phyloP scores from a whole-genome alignment of 2,329 filamentous ascomycete genomes.

The Mariannaea elegans region DNA sequence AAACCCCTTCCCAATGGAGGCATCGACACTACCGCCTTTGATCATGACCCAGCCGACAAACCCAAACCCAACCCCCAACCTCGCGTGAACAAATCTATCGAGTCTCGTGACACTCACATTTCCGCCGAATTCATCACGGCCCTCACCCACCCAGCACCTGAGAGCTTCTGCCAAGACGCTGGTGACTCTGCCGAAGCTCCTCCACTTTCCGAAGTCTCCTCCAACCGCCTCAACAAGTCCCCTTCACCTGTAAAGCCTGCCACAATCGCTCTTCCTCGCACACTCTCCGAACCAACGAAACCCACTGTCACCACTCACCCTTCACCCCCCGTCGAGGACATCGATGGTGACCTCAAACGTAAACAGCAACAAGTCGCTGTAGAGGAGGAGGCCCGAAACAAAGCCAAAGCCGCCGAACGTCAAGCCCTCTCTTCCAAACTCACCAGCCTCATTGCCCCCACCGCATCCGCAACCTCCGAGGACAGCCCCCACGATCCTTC shows the following conservation, averaged over 20 bases:
- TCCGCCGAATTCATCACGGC: slow-evolving; percentile 54
- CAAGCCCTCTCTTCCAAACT: slow-evolving; percentile 54
- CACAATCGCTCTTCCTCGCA: slow-evolving; percentile 25
- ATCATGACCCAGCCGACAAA: slow-evolving; percentile 40
- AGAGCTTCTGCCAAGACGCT: slow-evolving; percentile 35
- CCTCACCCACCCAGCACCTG: slow-evolving; percentile 47
- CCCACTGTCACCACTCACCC: background rate
- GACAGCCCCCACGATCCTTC: slow-evolving; percentile 20
- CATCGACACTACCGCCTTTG: slow-evolving; percentile 46
- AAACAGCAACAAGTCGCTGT: slow-evolving; percentile 17
- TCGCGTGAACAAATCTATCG: background rate
- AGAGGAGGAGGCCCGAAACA: slow-evolving; percentile 37
- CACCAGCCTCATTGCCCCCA: slow-evolving; percentile 52
- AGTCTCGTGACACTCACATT: slow-evolving; percentile 36
- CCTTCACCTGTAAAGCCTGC: slow-evolving; percentile 45
- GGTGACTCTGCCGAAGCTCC: slow-evolving; percentile 34
- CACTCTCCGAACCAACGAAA: slow-evolving; percentile 51
- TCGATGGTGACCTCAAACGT: background rate
- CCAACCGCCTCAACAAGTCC: slow-evolving; percentile 53
- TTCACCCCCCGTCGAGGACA: background rate
- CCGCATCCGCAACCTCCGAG: slow-evolving; percentile 19
- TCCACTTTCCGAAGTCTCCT: slow-evolving; percentile 53
- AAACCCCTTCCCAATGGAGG: slow-evolving; percentile 26
- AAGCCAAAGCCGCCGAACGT: slow-evolving; percentile 49
- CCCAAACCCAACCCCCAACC: slow-evolving; percentile 22